phyloP scores from a whole-genome alignment of 2,329 filamentous ascomycete species.

The Tolypocladium pustulatum region DNA sequence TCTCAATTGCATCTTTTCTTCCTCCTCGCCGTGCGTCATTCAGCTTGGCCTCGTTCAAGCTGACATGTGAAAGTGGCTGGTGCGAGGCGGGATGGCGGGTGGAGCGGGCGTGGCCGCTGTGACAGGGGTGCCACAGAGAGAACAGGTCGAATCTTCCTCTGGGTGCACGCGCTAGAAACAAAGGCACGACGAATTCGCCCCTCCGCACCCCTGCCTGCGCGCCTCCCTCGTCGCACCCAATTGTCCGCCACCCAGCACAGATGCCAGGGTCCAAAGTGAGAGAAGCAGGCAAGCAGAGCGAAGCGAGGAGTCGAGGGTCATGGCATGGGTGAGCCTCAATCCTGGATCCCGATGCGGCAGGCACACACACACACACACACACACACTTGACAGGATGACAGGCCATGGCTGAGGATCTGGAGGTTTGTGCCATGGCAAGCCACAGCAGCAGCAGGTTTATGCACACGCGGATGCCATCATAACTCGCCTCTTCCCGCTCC shows the following conservation, averaged over 20 bases:
- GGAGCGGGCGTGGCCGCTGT: background rate
- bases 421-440: background rate
- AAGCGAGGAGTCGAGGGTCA: background rate
- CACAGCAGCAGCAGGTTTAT: background rate
- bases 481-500: background rate
- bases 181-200: background rate
- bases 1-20: background rate
- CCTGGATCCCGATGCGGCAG: background rate
- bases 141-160: background rate
- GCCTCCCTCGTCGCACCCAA: background rate
- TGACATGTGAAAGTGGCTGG: conserved; percentile 24
- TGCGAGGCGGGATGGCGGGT: background rate
- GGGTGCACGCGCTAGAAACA: background rate
- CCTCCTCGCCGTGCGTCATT: background rate
- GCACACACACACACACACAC: background rate
- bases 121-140: background rate
- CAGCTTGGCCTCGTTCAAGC: background rate
- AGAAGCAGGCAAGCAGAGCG: background rate
- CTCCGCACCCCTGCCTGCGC: background rate
- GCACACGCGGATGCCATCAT: background rate
- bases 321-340: background rate
- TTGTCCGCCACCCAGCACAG: background rate
- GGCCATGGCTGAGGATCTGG: background rate
- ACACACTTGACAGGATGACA: background rate
- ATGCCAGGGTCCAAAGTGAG: background rate